Evolutionary conservation across 805 yeast species (phyloP).

Genomic region (Jamesozyma gamospora): DNA sequence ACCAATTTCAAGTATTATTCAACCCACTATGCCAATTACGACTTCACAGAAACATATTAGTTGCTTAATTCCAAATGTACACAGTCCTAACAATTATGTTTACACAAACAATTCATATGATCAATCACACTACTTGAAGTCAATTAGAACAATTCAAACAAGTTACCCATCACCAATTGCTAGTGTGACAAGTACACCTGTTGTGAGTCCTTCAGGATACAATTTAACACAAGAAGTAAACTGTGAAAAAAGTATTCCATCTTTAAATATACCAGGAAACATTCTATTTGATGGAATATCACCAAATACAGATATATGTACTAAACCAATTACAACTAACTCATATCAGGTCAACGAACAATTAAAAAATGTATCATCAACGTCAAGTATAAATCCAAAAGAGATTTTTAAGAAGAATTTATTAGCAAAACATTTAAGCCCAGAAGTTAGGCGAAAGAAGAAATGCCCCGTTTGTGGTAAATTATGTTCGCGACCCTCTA

Average conservation of each 20-base stretch:
- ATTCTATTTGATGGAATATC: background rate
- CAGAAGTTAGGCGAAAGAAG: conserved; percentile 21
- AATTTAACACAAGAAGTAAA: too few relatives aligned
- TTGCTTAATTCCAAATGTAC: background rate
- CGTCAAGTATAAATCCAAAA: too few relatives aligned
- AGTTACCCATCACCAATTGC: background rate
- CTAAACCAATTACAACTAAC: background rate
- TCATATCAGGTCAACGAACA: too few relatives aligned
- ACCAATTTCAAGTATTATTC: background rate
- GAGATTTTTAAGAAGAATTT: background rate
- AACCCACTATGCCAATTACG: too few relatives aligned
- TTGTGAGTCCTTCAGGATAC: background rate
- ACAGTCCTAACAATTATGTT: background rate
- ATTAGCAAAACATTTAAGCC: conserved; percentile 3
- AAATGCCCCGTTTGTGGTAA: conserved; percentile 42
- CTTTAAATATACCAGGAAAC: too few relatives aligned
- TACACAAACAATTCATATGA: background rate
- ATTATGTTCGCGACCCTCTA: conserved; percentile 73
- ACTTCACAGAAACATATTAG: too few relatives aligned
- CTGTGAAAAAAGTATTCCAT: too few relatives aligned
- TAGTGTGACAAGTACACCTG: background rate
- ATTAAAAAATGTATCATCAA: too few relatives aligned
- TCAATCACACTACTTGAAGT: too few relatives aligned
- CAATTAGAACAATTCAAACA: too few relatives aligned
- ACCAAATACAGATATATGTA: background rate